Base-by-base conservation (phyloP, 306 rosid species). In the Ochetophila trinervis region DNA sequence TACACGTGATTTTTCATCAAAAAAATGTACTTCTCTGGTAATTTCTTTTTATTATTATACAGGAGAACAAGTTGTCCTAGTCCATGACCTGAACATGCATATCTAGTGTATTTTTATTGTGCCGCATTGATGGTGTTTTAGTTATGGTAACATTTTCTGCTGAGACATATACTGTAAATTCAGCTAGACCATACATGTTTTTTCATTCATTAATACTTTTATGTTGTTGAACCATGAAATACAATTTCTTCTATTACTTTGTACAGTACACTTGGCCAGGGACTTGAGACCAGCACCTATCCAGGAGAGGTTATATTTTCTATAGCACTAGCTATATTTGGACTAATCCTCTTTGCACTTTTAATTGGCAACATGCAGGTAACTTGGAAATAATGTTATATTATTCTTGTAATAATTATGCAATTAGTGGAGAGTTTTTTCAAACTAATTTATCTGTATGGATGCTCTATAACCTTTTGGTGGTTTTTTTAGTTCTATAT, bases 361-460 rank as follows among this genome's bases (percentile, higher is more conserved):
- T 85, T 93, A 60, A 93, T 93, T 72, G 99, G 99, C 68, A 93
- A 93, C 79, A 93, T 93, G 99, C 99, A 93, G 99, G 99, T 93
- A 80, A 76, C 56, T 50, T 5, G 24, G 55, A 27, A 40, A 12
- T 42, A 53, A 6, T 53, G 8, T 62, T 19, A 7, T 62, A 53
- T 22, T 56, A 9, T 32, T 55, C 27, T 1, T 63, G 8, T 1
- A 19, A n/a, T 3, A 50, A 50, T 8, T 15, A 6, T 16, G 15
- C 18, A n/a, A 50, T 18, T 48, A 34, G 16, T 2, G n/a, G 19
- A 35, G 40, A 24, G 19, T 12, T 37, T 11, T 35, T 70, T 27
- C 2, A 27, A 27, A 27, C 32, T 4, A 27, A 27, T 2, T 27
- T 27, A 1, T 27, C 3, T 27, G 32, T 4, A 4, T 27, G 2